These are phyloP conservation scores for Ceriops tagal DNA, from an alignment of 345 rosid genomes.

Conservation along the genomic window DNA sequence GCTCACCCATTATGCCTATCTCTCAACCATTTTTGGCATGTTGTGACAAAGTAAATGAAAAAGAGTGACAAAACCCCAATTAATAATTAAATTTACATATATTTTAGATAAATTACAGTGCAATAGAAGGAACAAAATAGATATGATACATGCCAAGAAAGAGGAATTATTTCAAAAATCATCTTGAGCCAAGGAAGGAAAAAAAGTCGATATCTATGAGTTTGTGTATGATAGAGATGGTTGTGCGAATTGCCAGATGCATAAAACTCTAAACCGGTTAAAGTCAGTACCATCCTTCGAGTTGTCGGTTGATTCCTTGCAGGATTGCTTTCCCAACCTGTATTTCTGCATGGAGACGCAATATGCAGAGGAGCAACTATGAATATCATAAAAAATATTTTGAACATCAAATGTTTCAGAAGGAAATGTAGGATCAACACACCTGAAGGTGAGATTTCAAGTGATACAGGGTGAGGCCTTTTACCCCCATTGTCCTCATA, in stretches of 20 bases:
- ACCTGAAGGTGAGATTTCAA: conserved; percentile 38
- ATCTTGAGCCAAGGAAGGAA: background rate
- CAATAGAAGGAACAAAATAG: background rate
- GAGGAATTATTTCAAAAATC: background rate
- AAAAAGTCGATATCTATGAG: background rate
- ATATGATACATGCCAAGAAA: background rate
- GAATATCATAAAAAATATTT: conserved; percentile 8
- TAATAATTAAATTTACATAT: background rate
- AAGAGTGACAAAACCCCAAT: background rate
- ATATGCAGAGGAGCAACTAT: background rate
- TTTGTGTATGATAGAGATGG: background rate
- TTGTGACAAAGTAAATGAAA: background rate
- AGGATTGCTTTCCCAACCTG: conserved; percentile 66
- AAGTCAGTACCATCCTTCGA: conserved; percentile 68
- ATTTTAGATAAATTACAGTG: background rate
- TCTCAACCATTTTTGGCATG: background rate
- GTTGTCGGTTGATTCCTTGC: conserved; percentile 64
- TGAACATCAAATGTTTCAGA: background rate
- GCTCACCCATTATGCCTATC: background rate
- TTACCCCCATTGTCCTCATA: conserved; percentile 38
- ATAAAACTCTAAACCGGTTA: background rate
- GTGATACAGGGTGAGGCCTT: conserved; percentile 39
- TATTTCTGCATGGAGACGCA: conserved; percentile 49
- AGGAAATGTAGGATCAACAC: conserved; percentile 5
- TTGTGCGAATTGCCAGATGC: background rate